Conservation (phyloP, 2,329 filamentous ascomycete genomes). For the Sporothrix dimorphospora region DNA sequence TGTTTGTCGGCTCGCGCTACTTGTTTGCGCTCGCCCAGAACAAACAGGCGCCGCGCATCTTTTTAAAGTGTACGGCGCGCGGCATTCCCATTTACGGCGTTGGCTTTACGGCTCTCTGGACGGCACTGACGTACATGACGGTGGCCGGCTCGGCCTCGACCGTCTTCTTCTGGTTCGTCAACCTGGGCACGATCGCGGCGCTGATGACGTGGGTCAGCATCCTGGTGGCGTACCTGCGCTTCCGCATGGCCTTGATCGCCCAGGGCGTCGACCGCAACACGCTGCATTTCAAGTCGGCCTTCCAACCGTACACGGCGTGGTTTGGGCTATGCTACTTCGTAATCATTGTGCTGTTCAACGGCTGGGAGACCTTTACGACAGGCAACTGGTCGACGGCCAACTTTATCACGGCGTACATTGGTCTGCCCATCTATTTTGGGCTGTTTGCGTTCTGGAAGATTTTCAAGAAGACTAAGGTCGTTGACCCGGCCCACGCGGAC, state of each 20-base stretch:
- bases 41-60: conserved; percentile 60
- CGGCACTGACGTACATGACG: conserved; percentile 72
- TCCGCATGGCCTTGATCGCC: conserved; percentile 66
- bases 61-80: conserved; percentile 58
- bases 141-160: conserved; percentile 58
- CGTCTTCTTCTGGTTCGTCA: conserved; percentile 36
- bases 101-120: conserved; percentile 55
- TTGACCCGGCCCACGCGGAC: conserved; percentile 53
- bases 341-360: conserved; percentile 72
- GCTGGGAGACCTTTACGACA: conserved; percentile 66
- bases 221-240: conserved; percentile 69
- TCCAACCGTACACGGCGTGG: conserved; percentile 71
- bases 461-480: conserved; percentile 39
- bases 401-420: conserved; percentile 70
- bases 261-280: conserved; percentile 67
- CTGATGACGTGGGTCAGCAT: conserved; percentile 71
- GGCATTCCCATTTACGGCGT: conserved; percentile 50
- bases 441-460: conserved; percentile 66
- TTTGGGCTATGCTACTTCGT: conserved; percentile 65
- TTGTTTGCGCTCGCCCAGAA: conserved; percentile 64
- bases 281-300: conserved; percentile 65
- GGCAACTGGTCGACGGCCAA: conserved; percentile 52
- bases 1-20: conserved; percentile 63
- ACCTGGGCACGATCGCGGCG: conserved; percentile 64
- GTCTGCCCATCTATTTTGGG: conserved; percentile 61